Percentiles rank a stretch among this genome's conserved stretches.
Conservation (phyloP, 371 early-diverging fungal genomes). For the Mucor ambiguus region DNA sequence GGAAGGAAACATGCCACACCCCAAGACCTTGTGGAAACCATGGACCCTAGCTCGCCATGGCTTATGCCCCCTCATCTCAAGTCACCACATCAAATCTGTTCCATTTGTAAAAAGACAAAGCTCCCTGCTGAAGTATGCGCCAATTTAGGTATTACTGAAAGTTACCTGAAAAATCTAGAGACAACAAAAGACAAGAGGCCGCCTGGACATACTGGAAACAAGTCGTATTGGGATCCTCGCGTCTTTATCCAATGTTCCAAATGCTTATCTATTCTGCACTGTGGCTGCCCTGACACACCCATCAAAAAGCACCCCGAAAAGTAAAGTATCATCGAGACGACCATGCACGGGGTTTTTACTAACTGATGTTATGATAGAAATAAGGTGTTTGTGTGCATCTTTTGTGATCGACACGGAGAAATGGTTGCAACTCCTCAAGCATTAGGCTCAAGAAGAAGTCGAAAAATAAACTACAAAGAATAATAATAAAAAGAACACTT, state of each 20-base stretch:
- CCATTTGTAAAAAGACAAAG: constrained; percentile 16
- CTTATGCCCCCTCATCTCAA: background rate
- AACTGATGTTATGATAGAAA: background rate
- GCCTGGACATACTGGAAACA: constrained; percentile 21
- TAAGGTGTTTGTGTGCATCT: constrained; percentile 20
- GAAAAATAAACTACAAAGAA: background rate
- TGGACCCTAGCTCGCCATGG: background rate
- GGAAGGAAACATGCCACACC: background rate
- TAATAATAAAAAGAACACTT: background rate
- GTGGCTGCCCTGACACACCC: constrained; percentile 24
- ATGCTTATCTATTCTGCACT: constrained; percentile 19
- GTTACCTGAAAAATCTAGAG: constrained; percentile 14
- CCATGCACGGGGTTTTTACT: background rate
- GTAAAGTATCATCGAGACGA: constrained; percentile 3
- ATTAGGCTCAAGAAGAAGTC: background rate
- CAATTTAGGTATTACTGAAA: constrained; percentile 2
- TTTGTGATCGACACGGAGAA: constrained; percentile 20
- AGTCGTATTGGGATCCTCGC: constrained; percentile 28
- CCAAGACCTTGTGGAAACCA: background rate
- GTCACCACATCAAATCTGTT: constrained; percentile 17
- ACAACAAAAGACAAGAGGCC: constrained; percentile 13
- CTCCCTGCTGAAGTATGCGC: constrained; percentile 15
- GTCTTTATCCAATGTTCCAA: constrained; percentile 27
- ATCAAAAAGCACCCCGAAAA: constrained; percentile 24
- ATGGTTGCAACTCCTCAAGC: background rate